A percentile compares a stretch with the other conserved stretches of the same genome.
phyloP scores from a whole-genome alignment of 1,139 yeast species.

The Taiozyma sp. region DNA sequence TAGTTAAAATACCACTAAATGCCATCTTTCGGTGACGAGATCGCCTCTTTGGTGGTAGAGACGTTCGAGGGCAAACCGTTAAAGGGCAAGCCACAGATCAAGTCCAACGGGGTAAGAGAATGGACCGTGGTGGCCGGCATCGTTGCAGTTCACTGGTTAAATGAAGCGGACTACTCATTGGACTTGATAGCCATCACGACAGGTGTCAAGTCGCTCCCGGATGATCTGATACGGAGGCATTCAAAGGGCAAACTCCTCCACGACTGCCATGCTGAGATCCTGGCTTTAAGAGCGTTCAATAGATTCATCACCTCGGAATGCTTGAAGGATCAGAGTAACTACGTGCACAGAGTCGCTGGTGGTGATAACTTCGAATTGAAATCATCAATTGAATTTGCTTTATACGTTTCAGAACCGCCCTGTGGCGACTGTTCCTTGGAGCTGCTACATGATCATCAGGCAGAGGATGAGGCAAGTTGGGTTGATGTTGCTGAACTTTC shows the following conservation, averaged over 20 bases:
- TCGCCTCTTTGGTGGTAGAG: constrained; percentile 2
- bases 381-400: constrained; percentile 38
- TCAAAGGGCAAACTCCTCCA: constrained; percentile 63
- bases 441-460: constrained; percentile 21
- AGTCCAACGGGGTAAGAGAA: constrained; percentile 65
- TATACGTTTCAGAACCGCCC: constrained; percentile 79
- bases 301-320: constrained; percentile 34
- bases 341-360: neutral
- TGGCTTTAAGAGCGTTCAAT: constrained; percentile 69
- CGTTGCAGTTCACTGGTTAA: constrained; percentile 38
- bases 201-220: constrained; percentile 79
- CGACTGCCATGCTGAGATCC: constrained; percentile 86
- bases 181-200: constrained; percentile 57
- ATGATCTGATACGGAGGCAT: constrained; percentile 29
- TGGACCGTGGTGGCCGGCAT: constrained; percentile 86
- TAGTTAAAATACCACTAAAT: too few relatives aligned
- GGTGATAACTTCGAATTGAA: constrained; percentile 28
- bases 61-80: neutral
- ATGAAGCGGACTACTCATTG: constrained; percentile 11
- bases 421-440: constrained; percentile 90
- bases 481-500: constrained; percentile 23
- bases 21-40: neutral
- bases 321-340: constrained; percentile 10
- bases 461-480: constrained; percentile 25
- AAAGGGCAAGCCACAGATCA: constrained; percentile 47